These are phyloP conservation scores for Pythium grandisporangium DNA, from an alignment of 352 stramenopile genomes.

Conservation along the genomic window DNA sequence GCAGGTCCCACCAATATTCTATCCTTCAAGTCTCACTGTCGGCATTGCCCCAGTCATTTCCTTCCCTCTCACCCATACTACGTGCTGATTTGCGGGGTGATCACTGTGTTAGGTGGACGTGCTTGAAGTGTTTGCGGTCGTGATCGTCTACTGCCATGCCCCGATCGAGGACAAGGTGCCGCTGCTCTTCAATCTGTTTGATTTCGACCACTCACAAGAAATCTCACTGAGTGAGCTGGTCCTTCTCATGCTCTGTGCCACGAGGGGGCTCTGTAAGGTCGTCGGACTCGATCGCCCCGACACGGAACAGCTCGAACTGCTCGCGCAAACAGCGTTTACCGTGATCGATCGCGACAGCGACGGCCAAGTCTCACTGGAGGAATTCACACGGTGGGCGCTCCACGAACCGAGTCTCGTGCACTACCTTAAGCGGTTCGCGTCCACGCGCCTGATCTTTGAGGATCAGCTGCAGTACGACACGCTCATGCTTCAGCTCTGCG, in stretches of 20 bases:
- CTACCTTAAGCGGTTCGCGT: slow-evolving; percentile 54
- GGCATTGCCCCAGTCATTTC: too few relatives aligned
- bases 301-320: slow-evolving; percentile 34
- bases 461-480: slow-evolving; percentile 57
- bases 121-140: slow-evolving; percentile 66
- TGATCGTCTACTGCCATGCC: slow-evolving; percentile 66
- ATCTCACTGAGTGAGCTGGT: slow-evolving; percentile 62
- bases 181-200: slow-evolving; percentile 70
- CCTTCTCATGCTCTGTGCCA: slow-evolving; percentile 63
- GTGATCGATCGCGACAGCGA: slow-evolving; percentile 47
- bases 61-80: too few relatives aligned
- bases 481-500: slow-evolving; percentile 40
- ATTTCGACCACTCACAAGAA: slow-evolving; percentile 65
- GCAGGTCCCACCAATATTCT: slow-evolving; percentile 8
- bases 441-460: slow-evolving; percentile 55
- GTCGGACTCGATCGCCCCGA: slow-evolving; percentile 43
- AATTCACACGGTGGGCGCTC: slow-evolving; percentile 50
- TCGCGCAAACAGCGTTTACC: slow-evolving; percentile 37
- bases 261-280: slow-evolving; percentile 61
- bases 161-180: slow-evolving; percentile 57
- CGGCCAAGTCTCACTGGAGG: slow-evolving; percentile 43
- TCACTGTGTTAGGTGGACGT: slow-evolving; percentile 45
- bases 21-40: too few relatives aligned
- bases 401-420: slow-evolving; percentile 35
- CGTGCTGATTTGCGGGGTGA: background rate